Conservation (phyloP, 2,329 filamentous ascomycete species). For the Trichoderma koningii region DNA sequence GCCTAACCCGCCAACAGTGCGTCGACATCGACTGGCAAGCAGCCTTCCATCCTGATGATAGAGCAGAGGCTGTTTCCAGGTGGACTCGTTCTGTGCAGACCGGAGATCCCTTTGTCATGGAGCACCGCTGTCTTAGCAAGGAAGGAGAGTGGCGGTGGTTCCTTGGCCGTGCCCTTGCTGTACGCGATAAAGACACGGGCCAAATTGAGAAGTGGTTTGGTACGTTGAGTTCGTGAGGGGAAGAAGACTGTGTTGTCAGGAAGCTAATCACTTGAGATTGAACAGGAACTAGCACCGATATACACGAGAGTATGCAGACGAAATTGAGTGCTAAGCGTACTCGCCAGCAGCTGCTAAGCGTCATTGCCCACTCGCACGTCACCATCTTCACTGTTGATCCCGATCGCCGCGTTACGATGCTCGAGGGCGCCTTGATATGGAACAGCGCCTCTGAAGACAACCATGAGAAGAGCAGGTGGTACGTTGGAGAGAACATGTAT, state of each 20-base stretch:
- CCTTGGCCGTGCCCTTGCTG: slow-evolving; percentile 69
- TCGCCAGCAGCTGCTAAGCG: slow-evolving; percentile 69
- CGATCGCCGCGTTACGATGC: slow-evolving; percentile 62
- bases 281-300: slow-evolving; percentile 70
- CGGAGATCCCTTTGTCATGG: slow-evolving; percentile 67
- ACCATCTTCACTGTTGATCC: slow-evolving; percentile 73
- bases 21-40: slow-evolving; percentile 63
- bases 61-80: slow-evolving; percentile 53
- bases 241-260: not conserved
- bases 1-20: slow-evolving; percentile 63
- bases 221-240: slow-evolving; percentile 32
- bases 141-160: slow-evolving; percentile 79
- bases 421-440: slow-evolving; percentile 68
- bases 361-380: slow-evolving; percentile 73
- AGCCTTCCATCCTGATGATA: slow-evolving; percentile 71
- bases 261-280: not conserved
- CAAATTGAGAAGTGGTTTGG: slow-evolving; percentile 79
- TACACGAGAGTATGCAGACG: slow-evolving; percentile 71
- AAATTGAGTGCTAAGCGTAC: slow-evolving; percentile 66
- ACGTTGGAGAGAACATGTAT: slow-evolving; percentile 64
- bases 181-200: slow-evolving; percentile 65
- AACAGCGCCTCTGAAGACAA: slow-evolving; percentile 46
- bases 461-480: slow-evolving; percentile 48
- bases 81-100: slow-evolving; percentile 67
- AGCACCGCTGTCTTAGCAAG: slow-evolving; percentile 68